Base-by-base conservation (phyloP, 2,329 filamentous ascomycete genomes). In the Ascochyta fabae region DNA sequence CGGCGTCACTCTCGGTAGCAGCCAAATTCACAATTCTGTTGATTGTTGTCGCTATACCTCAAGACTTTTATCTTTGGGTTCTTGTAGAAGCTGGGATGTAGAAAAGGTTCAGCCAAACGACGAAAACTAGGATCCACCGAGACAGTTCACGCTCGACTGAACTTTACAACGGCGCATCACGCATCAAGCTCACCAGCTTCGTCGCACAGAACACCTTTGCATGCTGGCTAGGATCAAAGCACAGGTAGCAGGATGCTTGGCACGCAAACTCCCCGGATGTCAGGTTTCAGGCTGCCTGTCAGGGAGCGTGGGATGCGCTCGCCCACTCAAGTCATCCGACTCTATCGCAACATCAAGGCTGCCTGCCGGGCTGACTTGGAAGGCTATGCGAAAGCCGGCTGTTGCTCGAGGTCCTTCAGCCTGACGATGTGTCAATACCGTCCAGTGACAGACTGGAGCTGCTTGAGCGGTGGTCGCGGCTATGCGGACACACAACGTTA, bases 401-500 rank as follows among this genome's bases (percentile, higher is more conserved):
- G 13, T 40, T 33, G 3, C 24, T 19, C 26, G 19, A 23, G 22
- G 12, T 5, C 10, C 31, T 22, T 48, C 44, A 27, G 29, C 44
- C 16, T 39, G 31, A n/a, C 7, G 31, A 29, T 15, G 8, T 19
- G 13, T 13, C 19, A 29, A 24, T 16, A 35, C 8, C 33, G 6
- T 19, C 16, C 26, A 41, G 19, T 26, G 15, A 16, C 31, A 35
- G 16, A 35, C 6, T 22, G 19, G 31, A 8, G 29, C 12, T 35
- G 22, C 22, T 26, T 41, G n/a, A 41, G 38, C 10, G 38, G 22
- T 27, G 38, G 22, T 27, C 15, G 29, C 10, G 15, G 13, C 27
- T n/a, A n/a, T 7, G n/a, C 9, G 34, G 34, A 58, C 40, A 56
- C 45, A 53, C 24, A 9, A 43, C 36, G 24, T 51, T 52, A 61